Conservation (phyloP, 768 basidiomycete species). For the Panus rudis region DNA sequence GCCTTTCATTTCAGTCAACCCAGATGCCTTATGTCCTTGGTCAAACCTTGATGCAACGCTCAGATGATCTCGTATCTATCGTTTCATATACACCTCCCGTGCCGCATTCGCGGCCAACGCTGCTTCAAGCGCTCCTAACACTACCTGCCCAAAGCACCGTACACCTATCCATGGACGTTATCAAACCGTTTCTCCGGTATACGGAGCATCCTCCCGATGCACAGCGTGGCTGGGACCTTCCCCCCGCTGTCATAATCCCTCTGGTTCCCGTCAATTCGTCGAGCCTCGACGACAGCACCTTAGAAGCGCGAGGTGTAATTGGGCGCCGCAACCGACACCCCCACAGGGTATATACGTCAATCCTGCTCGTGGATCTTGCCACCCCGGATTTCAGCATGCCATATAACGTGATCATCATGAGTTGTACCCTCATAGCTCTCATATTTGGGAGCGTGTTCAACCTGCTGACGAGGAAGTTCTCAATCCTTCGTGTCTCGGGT, state of each 20-base stretch:
- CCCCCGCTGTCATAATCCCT: constrained; percentile 74
- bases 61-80: constrained; percentile 59
- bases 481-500: constrained; percentile 43
- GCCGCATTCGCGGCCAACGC: constrained; percentile 68
- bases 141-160: constrained; percentile 66
- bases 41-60: neutral
- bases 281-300: neutral
- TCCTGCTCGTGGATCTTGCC: constrained; percentile 87
- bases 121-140: constrained; percentile 61
- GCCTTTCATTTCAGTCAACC: neutral
- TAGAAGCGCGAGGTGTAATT: constrained; percentile 1
- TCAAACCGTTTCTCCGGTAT: constrained; percentile 83
- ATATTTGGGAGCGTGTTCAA: constrained; percentile 94
- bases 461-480: constrained; percentile 72
- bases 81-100: constrained; percentile 62
- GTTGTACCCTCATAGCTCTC: constrained; percentile 82
- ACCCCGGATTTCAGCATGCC: constrained; percentile 99
- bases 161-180: constrained; percentile 63
- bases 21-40: constrained; percentile 2
- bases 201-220: constrained; percentile 96
- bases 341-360: constrained; percentile 65
- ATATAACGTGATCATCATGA: constrained; percentile 98
- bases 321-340: constrained; percentile 7
- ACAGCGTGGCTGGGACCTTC: constrained; percentile 90
- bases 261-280: constrained; percentile 7